Evolutionary conservation across 2,329 filamentous ascomycete species (phyloP), one percentile per base, ranked within the genome.

Genomic region (Verruconis gallopava): DNA sequence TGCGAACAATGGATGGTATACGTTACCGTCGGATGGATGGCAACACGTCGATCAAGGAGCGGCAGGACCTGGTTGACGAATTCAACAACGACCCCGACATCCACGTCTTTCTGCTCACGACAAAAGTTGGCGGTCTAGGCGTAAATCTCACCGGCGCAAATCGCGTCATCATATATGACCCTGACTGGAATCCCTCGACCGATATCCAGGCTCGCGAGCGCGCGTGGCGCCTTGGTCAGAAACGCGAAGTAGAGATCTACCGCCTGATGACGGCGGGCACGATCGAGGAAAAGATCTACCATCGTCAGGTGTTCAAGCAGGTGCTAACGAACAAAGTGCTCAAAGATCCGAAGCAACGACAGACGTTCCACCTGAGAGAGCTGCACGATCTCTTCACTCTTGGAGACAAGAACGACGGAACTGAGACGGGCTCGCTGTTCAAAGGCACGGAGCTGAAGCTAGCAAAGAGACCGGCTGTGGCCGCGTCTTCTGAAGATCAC

Each of bases 201-300:
- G 91, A 98, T 55, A 71, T 95, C 19, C 91, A 98, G 63, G 91
- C 91, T 13, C 79, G 91, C 37, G 91, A 98, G 61, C 76, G 91
- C 53, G 91, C 93, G 4, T 98, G 91, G 91, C 78, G 91, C 44
- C 66, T 98, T 2, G 91, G 91, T 1, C 91, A 98, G 63, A 95
- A 93, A 60, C 80, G 82, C 42, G 85, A 94, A 37, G 91, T 98
- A 20, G 88, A 85, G 3, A 94, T 98, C 17, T 98, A 95, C 58
- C 81, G 93, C 25, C 71, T 98, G n/a, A 93, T 98, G 83, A 94
- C 85, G 3, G 85, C 89, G 4, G 91, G 91, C 1, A 98, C 93
- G 0, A 98, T 98, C 18, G 91, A 98, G 56, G 91, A 98, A 61
- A 98, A 98, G 65, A 98, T 98, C 21, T 98, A 96, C 48, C 89